Base-by-base conservation (phyloP, 2,329 filamentous ascomycete genomes). In the Fusarium solani-melongenae region DNA sequence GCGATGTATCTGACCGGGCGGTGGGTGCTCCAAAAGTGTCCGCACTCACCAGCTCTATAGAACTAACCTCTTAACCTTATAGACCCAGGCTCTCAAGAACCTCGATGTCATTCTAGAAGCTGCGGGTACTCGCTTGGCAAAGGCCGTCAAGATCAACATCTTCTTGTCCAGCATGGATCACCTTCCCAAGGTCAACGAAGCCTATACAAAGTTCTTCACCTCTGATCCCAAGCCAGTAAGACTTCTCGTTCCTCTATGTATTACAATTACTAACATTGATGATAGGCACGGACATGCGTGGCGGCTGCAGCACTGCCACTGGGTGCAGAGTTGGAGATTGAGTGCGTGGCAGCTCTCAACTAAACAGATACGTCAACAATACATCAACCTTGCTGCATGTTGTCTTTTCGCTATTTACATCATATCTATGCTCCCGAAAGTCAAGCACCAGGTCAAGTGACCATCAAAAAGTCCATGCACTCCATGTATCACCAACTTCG, bases 231-330 rank as follows among this genome's bases (percentile, higher is more conserved):
- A 56, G 14, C 53, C 53, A 0, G 53, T 38, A 1, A 38, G 20
- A 34, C 2, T 2, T 5, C 10, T 4, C 0, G 1, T 15, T 11
- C 15, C 44, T 49, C 2, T 1, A 12, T 15, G 20, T 56, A 22
- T 27, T 56, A 24, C 22, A 17, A 17, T 24, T 11, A 22, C 20
- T 56, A 24, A 56, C 8, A 24, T 87, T 69, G 88, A 84, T 22
- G 15, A 6, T 14, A 86, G 84, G 84, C 82, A 56, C 82, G 92
- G 67, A 92, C 90, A 60, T 95, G 92, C 79, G 92, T 95, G 29
- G 92, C 92, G 0, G 93, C 94, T 14, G 90, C 93, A 82, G 88
- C 92, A 79, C 83, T 95, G 75, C 93, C 93, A 2, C 89, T 93
- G 78, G 88, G 89, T 15, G 92, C 92, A 8, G 89, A 92, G 67